A percentile compares a stretch with the other conserved stretches of the same genome.
Conservation (phyloP, 495 filamentous ascomycete genomes). For the Neurospora hispaniola region DNA sequence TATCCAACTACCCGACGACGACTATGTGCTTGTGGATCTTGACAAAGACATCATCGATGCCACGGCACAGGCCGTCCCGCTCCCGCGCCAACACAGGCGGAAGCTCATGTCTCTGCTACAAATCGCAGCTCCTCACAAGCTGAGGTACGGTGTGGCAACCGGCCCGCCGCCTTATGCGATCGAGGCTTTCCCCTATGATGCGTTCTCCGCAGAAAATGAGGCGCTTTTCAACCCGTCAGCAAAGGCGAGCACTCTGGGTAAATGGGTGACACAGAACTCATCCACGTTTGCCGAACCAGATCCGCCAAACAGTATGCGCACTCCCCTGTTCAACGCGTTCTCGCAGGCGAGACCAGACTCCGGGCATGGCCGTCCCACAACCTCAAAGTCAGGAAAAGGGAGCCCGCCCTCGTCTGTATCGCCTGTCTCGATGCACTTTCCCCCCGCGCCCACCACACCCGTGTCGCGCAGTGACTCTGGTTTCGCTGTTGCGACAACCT, state of each 20-base stretch:
- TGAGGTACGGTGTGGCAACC: conserved; percentile 71
- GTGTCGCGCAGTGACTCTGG: conserved; percentile 85
- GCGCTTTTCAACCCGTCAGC: conserved; percentile 64
- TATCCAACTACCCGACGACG: conserved; percentile 87
- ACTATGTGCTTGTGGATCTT: conserved; percentile 89
- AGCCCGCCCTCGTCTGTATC: conserved; percentile 83
- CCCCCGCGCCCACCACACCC: conserved; percentile 59
- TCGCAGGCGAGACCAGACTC: conserved; percentile 60
- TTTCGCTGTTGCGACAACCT: conserved; percentile 68
- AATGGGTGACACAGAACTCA: conserved; percentile 80
- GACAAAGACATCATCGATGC: conserved; percentile 84
- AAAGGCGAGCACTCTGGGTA: conserved; percentile 60
- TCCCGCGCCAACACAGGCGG: conserved; percentile 80
- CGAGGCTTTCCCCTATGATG: conserved; percentile 82
- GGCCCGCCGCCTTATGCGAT: conserved; percentile 91
- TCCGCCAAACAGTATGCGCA: conserved; percentile 30
- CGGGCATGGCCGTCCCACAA: conserved; percentile 65
- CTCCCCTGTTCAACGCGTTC: conserved; percentile 81
- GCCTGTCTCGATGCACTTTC: conserved; percentile 71
- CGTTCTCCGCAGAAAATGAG: conserved; percentile 77
- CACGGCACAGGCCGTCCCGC: conserved; percentile 55
- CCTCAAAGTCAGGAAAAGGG: conserved; percentile 61
- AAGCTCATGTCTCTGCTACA: conserved; percentile 86
- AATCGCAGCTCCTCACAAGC: conserved; percentile 79
- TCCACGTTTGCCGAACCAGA: conserved; percentile 68